Conservation (phyloP, 1,284 basidiomycete genomes). For the Fomes fomentarius region DNA sequence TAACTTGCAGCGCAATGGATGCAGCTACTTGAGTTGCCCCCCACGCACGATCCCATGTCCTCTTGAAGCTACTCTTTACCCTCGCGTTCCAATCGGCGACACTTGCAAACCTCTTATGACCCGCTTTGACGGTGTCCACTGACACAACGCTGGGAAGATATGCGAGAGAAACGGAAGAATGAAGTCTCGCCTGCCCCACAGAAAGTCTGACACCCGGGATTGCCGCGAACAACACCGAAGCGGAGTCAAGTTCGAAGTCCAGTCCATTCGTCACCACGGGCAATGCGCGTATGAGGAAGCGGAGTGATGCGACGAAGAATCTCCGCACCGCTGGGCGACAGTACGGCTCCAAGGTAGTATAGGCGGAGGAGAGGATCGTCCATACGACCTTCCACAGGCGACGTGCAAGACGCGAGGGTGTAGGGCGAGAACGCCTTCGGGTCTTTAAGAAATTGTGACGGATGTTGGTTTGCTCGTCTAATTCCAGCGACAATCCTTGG, state of each 20-base stretch:
- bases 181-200: slow-evolving; percentile 53
- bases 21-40: slow-evolving; percentile 61
- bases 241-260: slow-evolving; percentile 65
- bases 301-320: slow-evolving; percentile 55
- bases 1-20: slow-evolving; percentile 52
- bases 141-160: slow-evolving; percentile 44
- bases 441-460: slow-evolving; percentile 4
- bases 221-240: slow-evolving; percentile 51
- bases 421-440: slow-evolving; percentile 4
- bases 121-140: slow-evolving; percentile 29
- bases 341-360: slow-evolving; percentile 56
- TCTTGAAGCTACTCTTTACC: slow-evolving; percentile 57
- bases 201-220: slow-evolving; percentile 53
- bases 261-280: slow-evolving; percentile 67
- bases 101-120: slow-evolving; percentile 40
- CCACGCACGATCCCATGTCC: slow-evolving; percentile 70
- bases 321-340: slow-evolving; percentile 63
- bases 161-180: slow-evolving; percentile 56
- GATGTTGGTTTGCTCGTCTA: slow-evolving; percentile 30
- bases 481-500: slow-evolving; percentile 60
- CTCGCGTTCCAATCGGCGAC: slow-evolving; percentile 65
- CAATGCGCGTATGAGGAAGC: slow-evolving; percentile 61
- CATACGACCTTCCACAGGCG: slow-evolving; percentile 49
- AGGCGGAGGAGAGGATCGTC: slow-evolving; percentile 34
- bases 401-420: slow-evolving; percentile 55